These are phyloP conservation scores for Populus alba DNA, from an alignment of 345 rosid species.

Conservation along the genomic window DNA sequence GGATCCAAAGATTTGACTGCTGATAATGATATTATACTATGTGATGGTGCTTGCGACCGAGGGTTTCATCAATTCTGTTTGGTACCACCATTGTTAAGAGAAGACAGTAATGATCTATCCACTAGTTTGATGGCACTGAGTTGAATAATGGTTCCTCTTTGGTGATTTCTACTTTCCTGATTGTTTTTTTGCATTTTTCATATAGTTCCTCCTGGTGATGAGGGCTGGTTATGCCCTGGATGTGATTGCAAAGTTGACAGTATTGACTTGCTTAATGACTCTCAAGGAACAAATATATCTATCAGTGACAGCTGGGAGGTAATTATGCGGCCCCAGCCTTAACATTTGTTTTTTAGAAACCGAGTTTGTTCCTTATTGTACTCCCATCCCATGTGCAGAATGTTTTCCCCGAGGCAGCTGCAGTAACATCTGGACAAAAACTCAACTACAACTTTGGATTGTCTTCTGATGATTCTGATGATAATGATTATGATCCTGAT, in stretches of 20 bases:
- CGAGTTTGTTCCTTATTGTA: conserved; percentile 9
- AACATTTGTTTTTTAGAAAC: not conserved
- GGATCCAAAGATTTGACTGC: conserved; percentile 73
- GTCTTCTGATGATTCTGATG: conserved; percentile 87
- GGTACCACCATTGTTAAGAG: conserved; percentile 78
- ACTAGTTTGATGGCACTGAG: conserved; percentile 20
- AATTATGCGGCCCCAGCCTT: conserved; percentile 6
- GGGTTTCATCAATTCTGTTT: conserved; percentile 93
- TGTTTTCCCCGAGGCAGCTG: conserved; percentile 85
- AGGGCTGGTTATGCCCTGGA: conserved; percentile 95
- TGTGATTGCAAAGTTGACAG: conserved; percentile 88
- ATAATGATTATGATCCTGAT: conserved; percentile 68
- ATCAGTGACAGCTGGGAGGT: conserved; percentile 85
- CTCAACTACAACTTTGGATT: conserved; percentile 53
- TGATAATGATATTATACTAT: conserved; percentile 89
- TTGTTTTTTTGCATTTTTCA: conserved; percentile 16
- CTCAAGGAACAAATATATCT: conserved; percentile 62
- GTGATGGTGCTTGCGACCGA: conserved; percentile 94
- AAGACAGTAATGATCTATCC: conserved; percentile 65
- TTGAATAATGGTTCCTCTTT: conserved; percentile 16
- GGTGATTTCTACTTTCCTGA: conserved; percentile 10
- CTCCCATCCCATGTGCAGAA: conserved; percentile 48
- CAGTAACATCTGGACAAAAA: conserved; percentile 41
- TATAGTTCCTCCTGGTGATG: conserved; percentile 91
- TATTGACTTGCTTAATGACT: conserved; percentile 70